A percentile compares a stretch with the other conserved stretches of the same genome.
Evolutionary conservation across 352 stramenopile species (phyloP).

Genomic region (Phytopythium sindhum): DNA sequence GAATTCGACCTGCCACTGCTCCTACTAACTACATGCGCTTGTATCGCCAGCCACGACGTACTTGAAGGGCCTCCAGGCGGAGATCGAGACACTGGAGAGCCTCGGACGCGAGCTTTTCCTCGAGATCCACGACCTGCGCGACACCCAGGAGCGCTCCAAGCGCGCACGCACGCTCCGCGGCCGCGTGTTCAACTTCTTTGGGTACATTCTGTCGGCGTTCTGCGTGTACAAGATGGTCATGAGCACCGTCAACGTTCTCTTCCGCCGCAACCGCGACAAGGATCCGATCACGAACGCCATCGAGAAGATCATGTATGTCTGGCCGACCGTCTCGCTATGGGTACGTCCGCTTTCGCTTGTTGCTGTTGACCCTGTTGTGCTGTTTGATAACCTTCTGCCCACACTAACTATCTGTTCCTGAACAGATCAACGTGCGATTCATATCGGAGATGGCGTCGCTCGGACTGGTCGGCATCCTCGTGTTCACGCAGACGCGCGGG

Average conservation of each 20-base stretch:
- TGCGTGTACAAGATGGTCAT: conserved; percentile 88
- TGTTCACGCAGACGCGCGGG: conserved; percentile 79
- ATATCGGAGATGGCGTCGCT: conserved; percentile 79
- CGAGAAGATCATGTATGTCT: conserved; percentile 82
- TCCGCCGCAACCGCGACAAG: conserved; percentile 75
- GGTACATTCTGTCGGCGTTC: conserved; percentile 72
- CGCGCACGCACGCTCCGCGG: conserved; percentile 63
- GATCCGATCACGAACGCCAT: conserved; percentile 79
- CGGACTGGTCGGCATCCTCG: conserved; percentile 72
- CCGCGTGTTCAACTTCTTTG: conserved; percentile 78
- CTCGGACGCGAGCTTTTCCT: conserved; percentile 77
- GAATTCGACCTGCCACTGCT: neutral
- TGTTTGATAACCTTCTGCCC: neutral
- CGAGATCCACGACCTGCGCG: conserved; percentile 78
- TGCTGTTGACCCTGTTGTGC: neutral
- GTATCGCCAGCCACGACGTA: conserved; percentile 40
- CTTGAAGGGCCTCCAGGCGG: conserved; percentile 52
- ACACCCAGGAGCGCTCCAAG: conserved; percentile 53
- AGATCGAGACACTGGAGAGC: conserved; percentile 78
- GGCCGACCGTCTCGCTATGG: conserved; percentile 67
- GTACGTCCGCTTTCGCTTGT: conserved; percentile 12
- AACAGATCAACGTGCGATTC: conserved; percentile 72
- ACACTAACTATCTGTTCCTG: no score
- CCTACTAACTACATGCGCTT: neutral
- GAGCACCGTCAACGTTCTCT: conserved; percentile 81